These are phyloP conservation scores for Chromera velia DNA, from an alignment of 73 alveolate species.

Conservation along the genomic window DNA sequence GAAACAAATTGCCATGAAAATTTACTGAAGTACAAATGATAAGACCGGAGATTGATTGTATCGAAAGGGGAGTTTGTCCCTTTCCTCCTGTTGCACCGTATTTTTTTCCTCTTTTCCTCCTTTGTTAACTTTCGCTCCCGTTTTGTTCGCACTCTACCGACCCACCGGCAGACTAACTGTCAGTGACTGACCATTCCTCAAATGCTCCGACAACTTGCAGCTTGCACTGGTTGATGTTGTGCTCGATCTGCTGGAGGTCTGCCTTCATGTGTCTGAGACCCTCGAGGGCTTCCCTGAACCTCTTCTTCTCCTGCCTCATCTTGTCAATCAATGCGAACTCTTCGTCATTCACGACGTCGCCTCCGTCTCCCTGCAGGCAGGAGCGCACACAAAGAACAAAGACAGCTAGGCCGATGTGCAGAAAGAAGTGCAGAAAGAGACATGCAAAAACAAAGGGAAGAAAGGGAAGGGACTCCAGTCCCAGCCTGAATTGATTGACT, in stretches of 20 bases:
- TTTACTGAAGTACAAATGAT: too few species aligned
- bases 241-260: constrained; percentile 63
- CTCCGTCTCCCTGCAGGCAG: too few species aligned
- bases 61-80: neutral
- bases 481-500: too few species aligned
- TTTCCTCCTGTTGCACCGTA: neutral
- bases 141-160: neutral
- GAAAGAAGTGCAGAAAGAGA: too few species aligned
- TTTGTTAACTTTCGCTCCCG: neutral
- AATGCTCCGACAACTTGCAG: constrained; percentile 29
- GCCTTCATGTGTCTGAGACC: constrained; percentile 64
- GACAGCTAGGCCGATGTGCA: too few species aligned
- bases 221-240: constrained; percentile 58
- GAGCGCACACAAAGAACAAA: too few species aligned
- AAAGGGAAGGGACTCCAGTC: too few species aligned
- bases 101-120: neutral
- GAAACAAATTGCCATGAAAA: too few species aligned
- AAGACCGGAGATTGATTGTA: too few species aligned
- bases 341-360: constrained; percentile 89
- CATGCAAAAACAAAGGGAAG: too few species aligned
- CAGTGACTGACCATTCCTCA: neutral
- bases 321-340: constrained; percentile 74
- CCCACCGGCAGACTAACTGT: neutral
- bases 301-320: constrained; percentile 73
- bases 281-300: constrained; percentile 77